These are phyloP conservation scores for Backusella luteola DNA, from an alignment of 192 early-diverging fungal species.

Conservation along the genomic window DNA sequence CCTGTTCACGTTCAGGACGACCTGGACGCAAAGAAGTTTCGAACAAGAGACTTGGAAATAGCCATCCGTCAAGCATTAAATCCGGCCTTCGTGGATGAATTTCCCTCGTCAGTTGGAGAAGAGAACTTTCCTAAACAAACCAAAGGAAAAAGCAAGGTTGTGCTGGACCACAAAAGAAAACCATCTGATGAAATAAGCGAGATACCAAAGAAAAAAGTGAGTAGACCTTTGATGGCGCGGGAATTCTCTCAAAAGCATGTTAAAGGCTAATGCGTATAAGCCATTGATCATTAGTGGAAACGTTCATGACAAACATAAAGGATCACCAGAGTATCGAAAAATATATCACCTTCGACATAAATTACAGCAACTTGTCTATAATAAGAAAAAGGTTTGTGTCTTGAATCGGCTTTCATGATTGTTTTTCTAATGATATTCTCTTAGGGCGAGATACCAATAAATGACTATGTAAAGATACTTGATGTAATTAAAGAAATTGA, in stretches of 20 bases:
- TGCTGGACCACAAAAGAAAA: not conserved
- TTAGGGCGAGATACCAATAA: slow-evolving; percentile 29
- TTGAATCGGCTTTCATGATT: not conserved
- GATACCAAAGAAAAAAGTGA: not conserved
- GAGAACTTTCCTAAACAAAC: slow-evolving; percentile 5
- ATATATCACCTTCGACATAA: slow-evolving; percentile 31
- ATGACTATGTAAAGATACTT: slow-evolving; percentile 28
- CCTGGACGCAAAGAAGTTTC: slow-evolving; percentile 38
- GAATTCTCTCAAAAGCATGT: not conserved
- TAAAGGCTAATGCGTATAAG: not conserved
- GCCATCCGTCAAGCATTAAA: slow-evolving; percentile 36
- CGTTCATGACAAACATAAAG: not conserved
- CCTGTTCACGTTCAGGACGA: slow-evolving; percentile 22
- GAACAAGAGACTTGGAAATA: slow-evolving; percentile 32
- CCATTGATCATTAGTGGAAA: not conserved
- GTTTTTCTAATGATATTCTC: not conserved
- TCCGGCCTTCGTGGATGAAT: not conserved
- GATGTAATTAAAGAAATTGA: slow-evolving; percentile 27
- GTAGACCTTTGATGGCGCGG: not conserved
- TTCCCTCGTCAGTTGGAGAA: not conserved
- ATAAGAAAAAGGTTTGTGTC: slow-evolving; percentile 21
- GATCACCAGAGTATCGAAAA: slow-evolving; percentile 15
- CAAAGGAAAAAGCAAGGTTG: not conserved
- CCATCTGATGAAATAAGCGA: not conserved
- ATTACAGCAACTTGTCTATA: slow-evolving; percentile 31